Conservation (phyloP, 1,284 basidiomycete species). For the Pseudomicrostroma phylloplanum region DNA sequence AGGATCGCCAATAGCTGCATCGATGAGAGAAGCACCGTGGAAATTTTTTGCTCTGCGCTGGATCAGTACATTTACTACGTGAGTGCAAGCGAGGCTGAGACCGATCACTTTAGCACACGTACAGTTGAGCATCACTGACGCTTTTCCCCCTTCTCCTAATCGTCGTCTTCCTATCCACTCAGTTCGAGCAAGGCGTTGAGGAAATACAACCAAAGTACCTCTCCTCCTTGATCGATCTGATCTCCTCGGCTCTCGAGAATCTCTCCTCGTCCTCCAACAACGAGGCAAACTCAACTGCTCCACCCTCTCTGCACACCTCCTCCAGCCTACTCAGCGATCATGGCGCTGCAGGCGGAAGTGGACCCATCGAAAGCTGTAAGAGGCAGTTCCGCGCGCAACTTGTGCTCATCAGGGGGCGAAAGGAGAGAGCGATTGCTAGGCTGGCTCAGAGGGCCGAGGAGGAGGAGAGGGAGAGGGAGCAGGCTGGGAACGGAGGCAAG, state of each 20-base stretch:
- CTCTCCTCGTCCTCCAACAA: conserved; percentile 4
- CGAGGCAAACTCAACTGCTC: not conserved
- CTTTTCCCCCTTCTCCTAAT: not conserved
- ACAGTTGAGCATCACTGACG: not conserved
- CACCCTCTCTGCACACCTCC: not conserved
- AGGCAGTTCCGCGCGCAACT: conserved; percentile 88
- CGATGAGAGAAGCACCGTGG: conserved; percentile 45
- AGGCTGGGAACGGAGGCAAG: conserved; percentile 4
- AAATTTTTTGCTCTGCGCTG: conserved; percentile 46
- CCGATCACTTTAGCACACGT: not conserved
- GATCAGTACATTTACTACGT: conserved; percentile 48
- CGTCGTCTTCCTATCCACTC: not conserved
- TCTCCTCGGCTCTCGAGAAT: conserved; percentile 40
- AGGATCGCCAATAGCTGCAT: conserved; percentile 49
- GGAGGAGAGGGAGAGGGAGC: not conserved
- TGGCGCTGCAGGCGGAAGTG: conserved; percentile 70
- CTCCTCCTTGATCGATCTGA: conserved; percentile 45
- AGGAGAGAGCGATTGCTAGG: conserved; percentile 52
- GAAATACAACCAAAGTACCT: conserved; percentile 44
- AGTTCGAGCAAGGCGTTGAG: conserved; percentile 45
- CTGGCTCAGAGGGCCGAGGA: conserved; percentile 11
- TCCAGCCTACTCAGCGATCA: conserved; percentile 1
- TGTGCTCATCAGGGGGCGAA: conserved; percentile 70
- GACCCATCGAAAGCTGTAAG: conserved; percentile 81
- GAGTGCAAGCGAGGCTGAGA: conserved; percentile 9